Base-by-base conservation (phyloP, 192 early-diverging fungal species). In the Neocallimastix lanati region DNA sequence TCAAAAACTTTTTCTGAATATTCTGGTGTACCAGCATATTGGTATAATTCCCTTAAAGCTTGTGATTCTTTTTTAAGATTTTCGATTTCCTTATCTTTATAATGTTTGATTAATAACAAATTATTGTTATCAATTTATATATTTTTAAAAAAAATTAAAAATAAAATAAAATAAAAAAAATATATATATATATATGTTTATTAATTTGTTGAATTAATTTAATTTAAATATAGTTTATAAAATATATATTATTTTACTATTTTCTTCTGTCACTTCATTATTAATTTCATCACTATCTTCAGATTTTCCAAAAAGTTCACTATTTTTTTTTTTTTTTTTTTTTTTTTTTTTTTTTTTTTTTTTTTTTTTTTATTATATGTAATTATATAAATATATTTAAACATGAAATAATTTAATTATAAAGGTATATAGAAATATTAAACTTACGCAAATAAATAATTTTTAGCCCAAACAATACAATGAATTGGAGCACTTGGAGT, bases 391-490 rank as follows among this genome's bases (percentile, higher is more conserved):
- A n/a, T n/a, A 50, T 21, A 13, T 4, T 21, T 50, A 21, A 21
- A 16, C 2, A 50, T 13, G 2, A 50, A 50, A 50, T 21, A 50
- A n/a, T n/a, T 13, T 4, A 50, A 50, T 13, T 21, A 50, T 21
- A 4, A 50, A 50, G 21, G 18, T 33, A 33, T 33, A n/a, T n/a
- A 15, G 9, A 2, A 38, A 14, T 38, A 38, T 14, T 12, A 88
- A 1, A 88, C 79, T 84, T 88, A 92, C 81, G 86, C 90, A 83
- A 98, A 98, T 35, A 98, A 86, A 84, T 96, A 99, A 81, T 90
- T 93, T 84, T 99, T 99, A 81, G 97, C 94, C 98, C 98, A 99
- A 29, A 98, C 97, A 81, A 99, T 95, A 81, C 96, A 98, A 82
- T 99, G 98, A 76, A 99, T 95, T 21, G 98, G 81, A 29, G 91